Conservation (phyloP, 2,329 filamentous ascomycete genomes). For the Pseudocercospora fijiensis region DNA sequence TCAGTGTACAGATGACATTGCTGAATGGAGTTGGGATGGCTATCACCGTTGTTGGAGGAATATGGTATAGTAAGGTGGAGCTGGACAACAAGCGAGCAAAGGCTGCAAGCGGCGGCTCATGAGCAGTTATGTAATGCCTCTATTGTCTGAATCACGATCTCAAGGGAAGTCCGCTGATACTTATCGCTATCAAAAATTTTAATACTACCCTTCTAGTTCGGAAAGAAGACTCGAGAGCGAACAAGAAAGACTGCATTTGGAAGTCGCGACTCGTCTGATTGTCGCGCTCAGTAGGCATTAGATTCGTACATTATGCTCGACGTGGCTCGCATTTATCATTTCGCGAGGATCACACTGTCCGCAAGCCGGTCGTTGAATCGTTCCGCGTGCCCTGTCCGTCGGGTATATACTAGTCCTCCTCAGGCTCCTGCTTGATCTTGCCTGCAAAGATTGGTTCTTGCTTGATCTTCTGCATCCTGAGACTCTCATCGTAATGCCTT, state of each 20-base stretch:
- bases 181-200: too few relatives aligned
- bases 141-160: background rate
- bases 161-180: too few relatives aligned
- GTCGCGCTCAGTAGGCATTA: too few relatives aligned
- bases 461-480: conserved; percentile 14
- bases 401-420: conserved; percentile 13
- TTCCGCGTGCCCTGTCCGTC: background rate
- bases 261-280: too few relatives aligned
- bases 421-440: conserved; percentile 31
- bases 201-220: too few relatives aligned
- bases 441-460: conserved; percentile 24
- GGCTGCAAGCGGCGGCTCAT: background rate
- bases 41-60: conserved; percentile 56
- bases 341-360: background rate
- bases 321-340: background rate
- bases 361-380: background rate
- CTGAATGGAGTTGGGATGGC: conserved; percentile 55
- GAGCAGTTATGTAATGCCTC: background rate
- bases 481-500: conserved; percentile 14
- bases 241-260: too few relatives aligned
- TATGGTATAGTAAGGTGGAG: conserved; percentile 59
- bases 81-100: conserved; percentile 39
- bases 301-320: background rate
- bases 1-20: conserved; percentile 32
- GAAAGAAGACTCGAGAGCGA: too few relatives aligned